Evolutionary conservation across 768 basidiomycete species (phyloP).

Genomic region (Panus rudis): DNA sequence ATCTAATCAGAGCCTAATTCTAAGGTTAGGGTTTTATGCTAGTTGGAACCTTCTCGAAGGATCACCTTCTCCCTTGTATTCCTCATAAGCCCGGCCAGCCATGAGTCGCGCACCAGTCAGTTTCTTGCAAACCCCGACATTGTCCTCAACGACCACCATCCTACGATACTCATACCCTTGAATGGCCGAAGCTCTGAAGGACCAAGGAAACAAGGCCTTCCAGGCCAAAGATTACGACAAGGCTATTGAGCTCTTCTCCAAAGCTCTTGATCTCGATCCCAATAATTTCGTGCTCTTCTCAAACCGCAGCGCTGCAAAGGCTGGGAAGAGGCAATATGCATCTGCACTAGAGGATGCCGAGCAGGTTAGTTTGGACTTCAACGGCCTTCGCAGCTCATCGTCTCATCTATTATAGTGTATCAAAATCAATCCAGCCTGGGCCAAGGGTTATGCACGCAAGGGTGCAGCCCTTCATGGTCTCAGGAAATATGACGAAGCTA

Average conservation of each 20-base stretch:
- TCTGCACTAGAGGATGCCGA: conserved; percentile 85
- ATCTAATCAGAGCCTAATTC: too few relatives aligned
- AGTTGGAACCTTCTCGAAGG: neutral
- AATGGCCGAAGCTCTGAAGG: conserved; percentile 58
- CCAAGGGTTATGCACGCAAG: conserved; percentile 87
- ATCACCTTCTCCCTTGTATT: neutral
- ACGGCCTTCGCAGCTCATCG: neutral
- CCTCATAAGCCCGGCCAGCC: too few relatives aligned
- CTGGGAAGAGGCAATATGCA: conserved; percentile 74
- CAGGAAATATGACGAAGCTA: conserved; percentile 72
- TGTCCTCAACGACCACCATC: too few relatives aligned
- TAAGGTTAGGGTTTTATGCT: too few relatives aligned
- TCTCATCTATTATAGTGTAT: conserved; percentile 53
- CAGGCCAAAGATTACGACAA: conserved; percentile 86
- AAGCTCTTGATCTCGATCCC: conserved; percentile 79
- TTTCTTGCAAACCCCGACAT: too few relatives aligned
- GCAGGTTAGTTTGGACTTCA: conserved; percentile 51
- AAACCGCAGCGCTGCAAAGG: conserved; percentile 85
- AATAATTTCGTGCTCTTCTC: conserved; percentile 87
- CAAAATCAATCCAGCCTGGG: conserved; percentile 71
- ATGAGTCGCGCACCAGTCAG: too few relatives aligned
- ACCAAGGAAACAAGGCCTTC: conserved; percentile 94
- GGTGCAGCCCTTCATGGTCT: conserved; percentile 90
- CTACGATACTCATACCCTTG: too few relatives aligned
- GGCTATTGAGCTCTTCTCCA: conserved; percentile 75